Conservation (phyloP, 1,139 yeast species). For the Hansenula lynferdii region DNA sequence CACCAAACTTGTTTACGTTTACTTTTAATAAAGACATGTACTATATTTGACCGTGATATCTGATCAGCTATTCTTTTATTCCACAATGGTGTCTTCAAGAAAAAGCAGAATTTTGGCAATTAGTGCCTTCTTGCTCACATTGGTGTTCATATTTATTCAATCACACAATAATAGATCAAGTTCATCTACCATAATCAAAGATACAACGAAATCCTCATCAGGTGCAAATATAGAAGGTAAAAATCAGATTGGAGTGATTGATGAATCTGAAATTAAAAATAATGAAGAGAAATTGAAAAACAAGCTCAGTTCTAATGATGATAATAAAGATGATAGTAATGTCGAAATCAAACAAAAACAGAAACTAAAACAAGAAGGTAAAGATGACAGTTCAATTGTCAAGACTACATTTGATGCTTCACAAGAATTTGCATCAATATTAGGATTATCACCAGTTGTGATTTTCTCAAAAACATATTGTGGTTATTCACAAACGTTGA, state of each 20-base stretch:
- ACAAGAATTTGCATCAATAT: slow-evolving; percentile 52
- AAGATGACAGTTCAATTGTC: slow-evolving; percentile 1
- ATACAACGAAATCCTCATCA: background rate
- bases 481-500: slow-evolving; percentile 72
- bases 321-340: slow-evolving; percentile 1
- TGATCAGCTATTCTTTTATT: no score
- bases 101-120: slow-evolving; percentile 19
- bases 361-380: background rate
- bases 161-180: slow-evolving; percentile 6
- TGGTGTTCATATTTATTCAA: slow-evolving; percentile 16
- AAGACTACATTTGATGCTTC: slow-evolving; percentile 48
- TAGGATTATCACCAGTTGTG: slow-evolving; percentile 63
- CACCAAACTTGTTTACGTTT: no score
- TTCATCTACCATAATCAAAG: background rate
- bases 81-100: slow-evolving; percentile 19
- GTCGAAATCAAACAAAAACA: background rate
- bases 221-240: slow-evolving; percentile 10
- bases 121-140: slow-evolving; percentile 18
- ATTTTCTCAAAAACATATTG: slow-evolving; percentile 68
- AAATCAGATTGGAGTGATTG: slow-evolving; percentile 12
- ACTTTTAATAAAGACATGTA: no score
- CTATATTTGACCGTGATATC: no score
- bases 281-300: slow-evolving; percentile 18
- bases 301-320: slow-evolving; percentile 3
- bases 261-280: slow-evolving; percentile 17